These are phyloP conservation scores for Geotrichum armillariae DNA, from an alignment of 1,139 yeast species.

Conservation along the genomic window DNA sequence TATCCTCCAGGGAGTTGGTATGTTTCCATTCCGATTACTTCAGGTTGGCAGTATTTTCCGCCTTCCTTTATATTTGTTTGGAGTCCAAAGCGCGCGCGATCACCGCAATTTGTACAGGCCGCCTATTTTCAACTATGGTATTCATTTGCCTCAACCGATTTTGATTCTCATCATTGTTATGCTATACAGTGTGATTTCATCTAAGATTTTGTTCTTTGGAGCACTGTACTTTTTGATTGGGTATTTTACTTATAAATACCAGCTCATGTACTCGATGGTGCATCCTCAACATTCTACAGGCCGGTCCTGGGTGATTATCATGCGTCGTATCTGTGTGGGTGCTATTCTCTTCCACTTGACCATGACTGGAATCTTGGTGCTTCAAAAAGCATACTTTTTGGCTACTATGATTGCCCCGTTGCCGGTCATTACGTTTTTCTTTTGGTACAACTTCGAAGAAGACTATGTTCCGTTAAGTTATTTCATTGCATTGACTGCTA, in stretches of 20 bases:
- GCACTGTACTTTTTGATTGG: constrained; percentile 72
- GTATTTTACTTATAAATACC: constrained; percentile 77
- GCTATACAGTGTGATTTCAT: constrained; percentile 74
- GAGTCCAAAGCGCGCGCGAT: constrained; percentile 66
- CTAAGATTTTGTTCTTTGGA: constrained; percentile 74
- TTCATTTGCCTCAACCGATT: constrained; percentile 79
- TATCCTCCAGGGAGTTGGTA: constrained; percentile 78
- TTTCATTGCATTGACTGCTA: constrained; percentile 81
- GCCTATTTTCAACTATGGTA: constrained; percentile 77
- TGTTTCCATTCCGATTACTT: constrained; percentile 75
- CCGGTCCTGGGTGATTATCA: constrained; percentile 81
- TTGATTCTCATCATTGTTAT: constrained; percentile 72
- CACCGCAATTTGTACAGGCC: constrained; percentile 71
- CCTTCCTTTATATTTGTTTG: constrained; percentile 58
- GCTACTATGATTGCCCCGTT: constrained; percentile 74
- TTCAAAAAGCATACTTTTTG: constrained; percentile 71
- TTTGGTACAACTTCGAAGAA: constrained; percentile 79
- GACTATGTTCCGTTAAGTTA: constrained; percentile 77
- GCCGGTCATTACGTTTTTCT: constrained; percentile 64
- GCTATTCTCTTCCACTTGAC: constrained; percentile 77
- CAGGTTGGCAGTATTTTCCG: constrained; percentile 65
- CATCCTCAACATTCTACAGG: constrained; percentile 92
- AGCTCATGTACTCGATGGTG: constrained; percentile 72
- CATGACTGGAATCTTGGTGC: constrained; percentile 86
- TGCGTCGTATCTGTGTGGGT: constrained; percentile 71